A percentile compares a stretch with the other conserved stretches of the same genome.
These are phyloP conservation scores for Cryptosporidium bovis DNA, from an alignment of 169 alveolate genomes.

Conservation along the genomic window DNA sequence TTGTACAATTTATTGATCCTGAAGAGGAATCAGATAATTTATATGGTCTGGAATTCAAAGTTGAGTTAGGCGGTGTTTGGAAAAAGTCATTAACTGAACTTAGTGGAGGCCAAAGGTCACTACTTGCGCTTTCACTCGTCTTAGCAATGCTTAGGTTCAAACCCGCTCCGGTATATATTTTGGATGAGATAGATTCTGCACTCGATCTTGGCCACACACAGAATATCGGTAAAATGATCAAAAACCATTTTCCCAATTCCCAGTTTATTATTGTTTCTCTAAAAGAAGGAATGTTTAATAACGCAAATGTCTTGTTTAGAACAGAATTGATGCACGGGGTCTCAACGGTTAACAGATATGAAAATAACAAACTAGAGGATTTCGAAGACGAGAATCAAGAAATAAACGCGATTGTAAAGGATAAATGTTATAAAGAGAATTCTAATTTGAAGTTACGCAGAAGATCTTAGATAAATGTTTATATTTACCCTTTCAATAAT, in stretches of 20 bases:
- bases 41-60: conserved; percentile 86
- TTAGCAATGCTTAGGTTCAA: conserved; percentile 95
- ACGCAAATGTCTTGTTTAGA: conserved; percentile 97
- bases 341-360: conserved; percentile 83
- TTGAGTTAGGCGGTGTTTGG: conserved; percentile 94
- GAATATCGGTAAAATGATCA: conserved; percentile 96
- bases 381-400: conserved; percentile 48
- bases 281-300: conserved; percentile 97
- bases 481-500: no score
- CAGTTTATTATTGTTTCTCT: conserved; percentile 96
- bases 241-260: conserved; percentile 95
- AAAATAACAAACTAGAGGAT: conserved; percentile 63
- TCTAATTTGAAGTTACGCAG: conserved; percentile 36
- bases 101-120: conserved; percentile 96
- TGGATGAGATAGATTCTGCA: conserved; percentile 99
- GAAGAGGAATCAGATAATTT: conserved; percentile 73
- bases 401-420: not conserved
- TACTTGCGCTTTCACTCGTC: conserved; percentile 96
- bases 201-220: conserved; percentile 98
- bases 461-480: not conserved
- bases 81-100: conserved; percentile 90
- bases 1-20: conserved; percentile 76
- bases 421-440: not conserved
- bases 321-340: conserved; percentile 93
- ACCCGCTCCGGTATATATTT: conserved; percentile 99